Evolutionary conservation across 768 basidiomycete species (phyloP).

Genomic region (Butyriboletus loyo): DNA sequence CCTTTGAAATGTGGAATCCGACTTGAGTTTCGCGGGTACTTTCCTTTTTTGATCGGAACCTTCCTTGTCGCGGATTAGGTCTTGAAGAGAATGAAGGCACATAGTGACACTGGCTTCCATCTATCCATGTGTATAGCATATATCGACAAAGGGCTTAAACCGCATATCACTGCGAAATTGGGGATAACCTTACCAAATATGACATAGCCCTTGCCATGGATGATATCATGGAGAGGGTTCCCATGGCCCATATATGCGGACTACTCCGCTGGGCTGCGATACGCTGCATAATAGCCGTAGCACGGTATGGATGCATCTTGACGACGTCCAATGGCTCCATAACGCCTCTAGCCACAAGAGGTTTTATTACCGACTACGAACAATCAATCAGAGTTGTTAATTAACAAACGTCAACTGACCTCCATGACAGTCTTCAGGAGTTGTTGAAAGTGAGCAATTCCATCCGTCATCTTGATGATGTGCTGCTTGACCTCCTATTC

Average conservation of each 20-base stretch:
- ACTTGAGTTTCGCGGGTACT: slow-evolving; percentile 39
- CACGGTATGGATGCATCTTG: slow-evolving; percentile 62
- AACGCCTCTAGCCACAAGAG: slow-evolving; percentile 36
- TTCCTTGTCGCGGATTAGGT: slow-evolving; percentile 42
- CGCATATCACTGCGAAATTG: background rate
- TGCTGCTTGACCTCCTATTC: slow-evolving; percentile 71
- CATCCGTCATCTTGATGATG: slow-evolving; percentile 68
- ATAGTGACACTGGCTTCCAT: slow-evolving; percentile 78
- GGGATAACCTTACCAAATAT: slow-evolving; percentile 62
- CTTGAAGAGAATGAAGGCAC: slow-evolving; percentile 66
- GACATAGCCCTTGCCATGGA: slow-evolving; percentile 79
- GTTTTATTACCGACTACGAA: slow-evolving; percentile 34
- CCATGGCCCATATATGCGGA: slow-evolving; percentile 46
- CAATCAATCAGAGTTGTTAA: slow-evolving; percentile 5
- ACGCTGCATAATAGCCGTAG: slow-evolving; percentile 41
- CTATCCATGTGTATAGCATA: slow-evolving; percentile 49
- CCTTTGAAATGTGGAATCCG: slow-evolving; percentile 59
- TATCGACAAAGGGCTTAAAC: background rate
- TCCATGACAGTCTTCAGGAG: slow-evolving; percentile 71
- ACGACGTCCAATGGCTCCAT: slow-evolving; percentile 56
- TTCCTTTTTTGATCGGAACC: no score
- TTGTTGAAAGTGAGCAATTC: slow-evolving; percentile 63
- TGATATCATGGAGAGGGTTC: slow-evolving; percentile 49
- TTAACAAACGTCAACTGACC: slow-evolving; percentile 40
- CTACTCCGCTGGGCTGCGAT: slow-evolving; percentile 36